phyloP scores from a whole-genome alignment of 202 grass and related monocot species.

The Dendrocalamus latiflorus region DNA sequence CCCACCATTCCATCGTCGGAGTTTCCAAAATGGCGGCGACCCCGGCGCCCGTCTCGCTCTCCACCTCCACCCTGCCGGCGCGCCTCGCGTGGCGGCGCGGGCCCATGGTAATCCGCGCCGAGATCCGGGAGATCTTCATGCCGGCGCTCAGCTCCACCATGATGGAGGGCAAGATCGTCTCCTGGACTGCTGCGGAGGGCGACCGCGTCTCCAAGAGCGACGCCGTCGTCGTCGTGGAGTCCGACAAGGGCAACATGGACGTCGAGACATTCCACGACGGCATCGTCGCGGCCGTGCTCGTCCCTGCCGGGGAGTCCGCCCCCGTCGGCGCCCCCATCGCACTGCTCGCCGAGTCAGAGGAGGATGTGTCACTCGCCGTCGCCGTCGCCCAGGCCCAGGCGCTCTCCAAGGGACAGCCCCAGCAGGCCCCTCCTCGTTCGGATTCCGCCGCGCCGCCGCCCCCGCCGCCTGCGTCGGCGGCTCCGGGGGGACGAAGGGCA shows the following conservation, averaged over 20 bases:
- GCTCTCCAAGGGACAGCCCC: constrained; percentile 43
- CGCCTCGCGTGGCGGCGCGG: constrained; percentile 33
- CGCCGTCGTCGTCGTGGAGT: constrained; percentile 85
- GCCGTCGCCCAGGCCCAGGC: constrained; percentile 65
- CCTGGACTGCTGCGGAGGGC: constrained; percentile 60
- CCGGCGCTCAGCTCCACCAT: constrained; percentile 90
- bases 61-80: constrained; percentile 22
- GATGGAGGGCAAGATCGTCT: constrained; percentile 91
- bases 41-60: constrained; percentile 42
- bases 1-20: too few relatives aligned
- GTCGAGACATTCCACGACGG: constrained; percentile 95
- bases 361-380: constrained; percentile 58
- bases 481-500: constrained; percentile 53
- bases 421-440: constrained; percentile 12
- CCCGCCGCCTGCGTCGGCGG: not conserved
- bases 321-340: constrained; percentile 89
- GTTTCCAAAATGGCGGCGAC: constrained; percentile 58
- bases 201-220: constrained; percentile 84
- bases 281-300: constrained; percentile 79
- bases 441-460: constrained; percentile 7
- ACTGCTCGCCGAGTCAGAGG: constrained; percentile 86
- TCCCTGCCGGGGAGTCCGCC: constrained; percentile 62
- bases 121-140: constrained; percentile 98
- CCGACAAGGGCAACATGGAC: constrained; percentile 97
- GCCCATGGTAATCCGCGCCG: constrained; percentile 56